These are phyloP conservation scores for Takakia lepidozioides DNA, from an alignment of 225 moss, liverwort and hornwort genomes.

Conservation along the genomic window DNA sequence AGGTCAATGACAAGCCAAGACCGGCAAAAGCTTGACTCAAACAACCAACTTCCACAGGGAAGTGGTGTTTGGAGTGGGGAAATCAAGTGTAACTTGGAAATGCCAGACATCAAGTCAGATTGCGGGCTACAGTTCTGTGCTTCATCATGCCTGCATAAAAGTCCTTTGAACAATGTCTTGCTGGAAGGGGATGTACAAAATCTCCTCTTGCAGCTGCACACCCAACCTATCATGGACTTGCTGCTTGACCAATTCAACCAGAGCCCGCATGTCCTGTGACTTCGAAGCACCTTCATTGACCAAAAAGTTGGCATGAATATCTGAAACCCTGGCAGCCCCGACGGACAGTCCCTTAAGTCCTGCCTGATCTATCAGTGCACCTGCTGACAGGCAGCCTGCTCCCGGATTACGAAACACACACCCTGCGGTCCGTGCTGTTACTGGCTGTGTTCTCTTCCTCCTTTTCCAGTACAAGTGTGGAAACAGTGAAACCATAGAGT, in stretches of 20 bases:
- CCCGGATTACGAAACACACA: conserved; percentile 93
- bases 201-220: conserved; percentile 54
- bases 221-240: conserved; percentile 47
- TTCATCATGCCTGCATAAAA: too few species aligned
- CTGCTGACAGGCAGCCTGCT: conserved; percentile 52
- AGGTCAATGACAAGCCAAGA: too few species aligned
- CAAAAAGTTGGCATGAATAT: conserved; percentile 76
- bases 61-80: too few species aligned
- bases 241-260: conserved; percentile 56
- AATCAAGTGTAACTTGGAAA: too few species aligned
- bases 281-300: conserved; percentile 62
- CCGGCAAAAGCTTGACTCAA: too few species aligned
- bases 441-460: conserved; percentile 70
- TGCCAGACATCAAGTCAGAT: too few species aligned
- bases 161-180: too few species aligned
- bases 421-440: conserved; percentile 67
- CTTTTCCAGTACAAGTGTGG: conserved; percentile 16
- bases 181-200: conserved; percentile 62
- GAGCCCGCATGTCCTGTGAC: conserved; percentile 59
- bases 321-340: conserved; percentile 56
- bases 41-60: too few species aligned
- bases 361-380: conserved; percentile 77
- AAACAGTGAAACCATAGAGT: too few species aligned
- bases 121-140: too few species aligned
- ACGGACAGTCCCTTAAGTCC: conserved; percentile 65